These are phyloP conservation scores for Samsoniella hepiali DNA, from an alignment of 2,329 filamentous ascomycete species.

Conservation along the genomic window DNA sequence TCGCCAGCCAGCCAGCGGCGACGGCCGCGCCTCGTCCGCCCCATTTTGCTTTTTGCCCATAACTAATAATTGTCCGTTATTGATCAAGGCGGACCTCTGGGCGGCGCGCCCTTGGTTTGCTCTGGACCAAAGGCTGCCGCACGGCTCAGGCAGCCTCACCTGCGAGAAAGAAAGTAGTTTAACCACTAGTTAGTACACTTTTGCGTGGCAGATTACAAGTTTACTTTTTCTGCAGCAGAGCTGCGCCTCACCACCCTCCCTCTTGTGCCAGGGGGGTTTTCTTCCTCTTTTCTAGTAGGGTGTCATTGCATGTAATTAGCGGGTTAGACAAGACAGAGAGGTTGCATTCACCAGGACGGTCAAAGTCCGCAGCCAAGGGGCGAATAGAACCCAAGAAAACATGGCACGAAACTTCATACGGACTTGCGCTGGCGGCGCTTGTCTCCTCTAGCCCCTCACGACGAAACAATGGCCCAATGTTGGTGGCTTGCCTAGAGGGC, in stretches of 20 bases:
- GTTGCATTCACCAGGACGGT: background rate
- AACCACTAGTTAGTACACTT: no score
- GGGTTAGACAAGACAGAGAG: background rate
- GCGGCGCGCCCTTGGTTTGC: no score
- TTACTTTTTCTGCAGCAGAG: background rate
- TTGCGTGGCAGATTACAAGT: background rate
- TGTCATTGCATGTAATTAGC: background rate
- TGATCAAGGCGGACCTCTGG: no score
- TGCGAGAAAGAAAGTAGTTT: no score
- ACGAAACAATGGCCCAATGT: constrained; percentile 1
- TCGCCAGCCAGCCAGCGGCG: background rate
- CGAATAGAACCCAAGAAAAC: no score
- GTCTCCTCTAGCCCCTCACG: background rate
- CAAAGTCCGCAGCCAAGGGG: background rate
- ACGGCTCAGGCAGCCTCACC: no score
- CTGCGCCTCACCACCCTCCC: background rate
- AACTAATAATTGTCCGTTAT: no score
- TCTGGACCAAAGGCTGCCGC: no score
- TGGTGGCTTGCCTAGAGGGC: constrained; percentile 3
- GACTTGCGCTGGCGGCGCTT: background rate
- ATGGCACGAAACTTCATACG: no score
- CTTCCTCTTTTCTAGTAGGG: background rate
- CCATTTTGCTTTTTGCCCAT: background rate
- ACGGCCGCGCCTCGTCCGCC: background rate
- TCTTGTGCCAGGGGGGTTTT: background rate